Conservation (phyloP, 2,329 filamentous ascomycete species). For the Colletotrichum eleusines region DNA sequence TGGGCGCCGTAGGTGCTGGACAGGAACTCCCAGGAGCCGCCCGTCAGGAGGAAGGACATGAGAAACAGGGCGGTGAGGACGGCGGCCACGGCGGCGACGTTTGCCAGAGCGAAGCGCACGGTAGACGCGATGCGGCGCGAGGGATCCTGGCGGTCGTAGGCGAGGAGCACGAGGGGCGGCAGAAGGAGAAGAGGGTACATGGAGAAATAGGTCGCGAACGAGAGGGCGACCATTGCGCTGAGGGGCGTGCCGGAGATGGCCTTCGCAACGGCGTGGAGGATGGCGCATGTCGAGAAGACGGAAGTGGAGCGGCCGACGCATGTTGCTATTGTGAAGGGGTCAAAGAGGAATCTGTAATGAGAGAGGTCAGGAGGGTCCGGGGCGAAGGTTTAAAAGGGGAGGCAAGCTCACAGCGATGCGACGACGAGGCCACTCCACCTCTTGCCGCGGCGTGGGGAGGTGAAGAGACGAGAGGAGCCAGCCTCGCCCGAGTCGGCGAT, state of each 20-base stretch:
- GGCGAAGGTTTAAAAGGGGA: neutral
- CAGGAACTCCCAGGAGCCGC: constrained; percentile 87
- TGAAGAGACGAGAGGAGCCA: constrained; percentile 78
- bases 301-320: constrained; percentile 91
- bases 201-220: constrained; percentile 90
- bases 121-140: constrained; percentile 52
- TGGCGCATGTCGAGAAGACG: constrained; percentile 88
- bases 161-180: constrained; percentile 83
- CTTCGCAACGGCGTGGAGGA: constrained; percentile 85
- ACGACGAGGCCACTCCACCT: constrained; percentile 81
- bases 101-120: constrained; percentile 65
- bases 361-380: constrained; percentile 83
- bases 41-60: constrained; percentile 80
- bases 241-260: constrained; percentile 80
- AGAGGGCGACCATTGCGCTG: constrained; percentile 85
- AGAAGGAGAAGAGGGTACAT: constrained; percentile 92
- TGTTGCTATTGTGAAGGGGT: constrained; percentile 91
- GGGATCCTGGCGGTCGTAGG: constrained; percentile 74
- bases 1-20: constrained; percentile 93
- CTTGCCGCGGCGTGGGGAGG: constrained; percentile 81
- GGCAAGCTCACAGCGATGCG: constrained; percentile 76
- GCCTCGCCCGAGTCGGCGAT: constrained; percentile 88
- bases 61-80: constrained; percentile 73
- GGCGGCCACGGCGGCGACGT: constrained; percentile 64
- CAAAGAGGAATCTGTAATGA: constrained; percentile 82